Evolutionary conservation across 352 stramenopile species (phyloP), one percentile per base, ranked within the genome.

Genomic region (Aphanomyces stellatus): DNA sequence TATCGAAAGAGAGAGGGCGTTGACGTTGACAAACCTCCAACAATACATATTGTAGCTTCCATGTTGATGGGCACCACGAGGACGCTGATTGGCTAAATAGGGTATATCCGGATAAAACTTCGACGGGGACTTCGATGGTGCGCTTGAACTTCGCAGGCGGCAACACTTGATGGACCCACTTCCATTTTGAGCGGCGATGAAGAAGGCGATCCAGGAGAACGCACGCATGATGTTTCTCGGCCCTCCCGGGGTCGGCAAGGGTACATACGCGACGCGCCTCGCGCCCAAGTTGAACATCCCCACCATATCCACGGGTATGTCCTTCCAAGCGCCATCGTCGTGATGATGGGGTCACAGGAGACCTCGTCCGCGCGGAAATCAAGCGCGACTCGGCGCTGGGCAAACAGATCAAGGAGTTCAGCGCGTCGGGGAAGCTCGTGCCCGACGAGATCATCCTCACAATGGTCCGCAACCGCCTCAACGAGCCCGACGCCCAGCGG

Each of bases 381-480:
- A 95, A 95, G 72, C 85, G 74, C 6, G 76, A 76, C 65, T 90
- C 85, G 43, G 43, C 71, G 7, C 76, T 96, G 7, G 85, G 87
- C 19, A 74, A 65, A 10, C 75, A 90, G 67, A 93, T 96, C 69
- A 91, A 95, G 82, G 74, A 81, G 49, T 96, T 87, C 82, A 94
- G 85, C 63, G 81, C 92, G 69, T 79, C 81, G 42, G 88, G 88
- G 3, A 78, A 79, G 11, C 75, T 96, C 2, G 87, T 96, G 37
- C 88, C 88, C 3, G 88, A 96, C 72, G 74, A 88, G 66, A 91
- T 96, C 66, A 93, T 96, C 66, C 67, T 95, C 22, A 85, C 91
- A 55, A 95, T 96, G 87, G 80, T 89, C 51, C 35, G 62, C 27
- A 35, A 28, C 62, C 81, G 88, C 2, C 69, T 96, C 22, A 73